Conservation (phyloP, 495 filamentous ascomycete species). For the Penicillium manginii region DNA sequence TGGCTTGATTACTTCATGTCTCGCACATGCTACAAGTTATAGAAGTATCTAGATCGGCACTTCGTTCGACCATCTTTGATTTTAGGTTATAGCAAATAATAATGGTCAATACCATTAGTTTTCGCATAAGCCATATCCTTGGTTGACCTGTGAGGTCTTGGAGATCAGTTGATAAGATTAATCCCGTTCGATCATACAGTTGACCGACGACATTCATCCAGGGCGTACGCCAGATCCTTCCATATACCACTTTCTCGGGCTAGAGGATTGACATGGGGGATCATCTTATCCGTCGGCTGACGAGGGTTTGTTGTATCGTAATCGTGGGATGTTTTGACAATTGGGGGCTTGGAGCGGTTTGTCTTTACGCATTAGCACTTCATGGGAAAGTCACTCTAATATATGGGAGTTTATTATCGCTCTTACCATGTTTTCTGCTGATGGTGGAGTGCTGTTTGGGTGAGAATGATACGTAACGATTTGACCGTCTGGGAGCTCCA, state of each 20-base stretch:
- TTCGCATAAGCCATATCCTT: too few species aligned
- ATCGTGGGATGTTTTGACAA: not conserved
- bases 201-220: not conserved
- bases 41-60: too few species aligned
- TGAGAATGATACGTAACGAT: slow-evolving; percentile 9
- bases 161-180: too few species aligned
- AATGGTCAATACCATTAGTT: too few species aligned
- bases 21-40: too few species aligned
- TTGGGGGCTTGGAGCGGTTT: not conserved
- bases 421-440: slow-evolving; percentile 4
- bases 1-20: too few species aligned
- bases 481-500: slow-evolving; percentile 3
- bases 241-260: not conserved
- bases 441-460: not conserved
- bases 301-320: not conserved
- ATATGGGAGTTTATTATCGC: not conserved
- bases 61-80: too few species aligned
- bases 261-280: not conserved
- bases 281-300: not conserved
- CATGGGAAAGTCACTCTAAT: not conserved
- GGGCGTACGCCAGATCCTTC: not conserved
- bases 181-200: not conserved
- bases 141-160: too few species aligned
- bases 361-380: not conserved
- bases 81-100: too few species aligned